Evolutionary conservation across 2,329 filamentous ascomycete species (phyloP), one percentile per base, ranked within the genome.

Genomic region (Talaromyces rugulosus): DNA sequence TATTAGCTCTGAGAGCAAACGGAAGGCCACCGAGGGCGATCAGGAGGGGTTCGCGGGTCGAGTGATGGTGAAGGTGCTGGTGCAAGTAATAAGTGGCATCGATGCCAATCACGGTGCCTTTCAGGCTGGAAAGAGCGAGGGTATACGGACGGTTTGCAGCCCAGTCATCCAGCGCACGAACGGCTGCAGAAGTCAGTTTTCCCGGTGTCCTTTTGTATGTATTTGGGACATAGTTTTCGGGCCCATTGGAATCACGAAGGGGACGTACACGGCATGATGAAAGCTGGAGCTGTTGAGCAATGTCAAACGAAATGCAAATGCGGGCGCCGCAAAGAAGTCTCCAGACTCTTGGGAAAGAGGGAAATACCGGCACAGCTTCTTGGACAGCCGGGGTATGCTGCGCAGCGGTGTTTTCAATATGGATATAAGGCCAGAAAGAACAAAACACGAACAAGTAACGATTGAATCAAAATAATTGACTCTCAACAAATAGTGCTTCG

Each of bases 31-130:
- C 95, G 55, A 98, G 85, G 27, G 95, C 95, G 60, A 92, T 87
- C 36, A 98, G 85, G 36, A 99, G 87, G 50, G 94, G 93, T 76
- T 99, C 95, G 72, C 91, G 89, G 53, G 86, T 88, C 31, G 87
- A 85, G 51, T 84, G 76, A 61, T 83, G 85, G 71, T 89, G 86
- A 70, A 96, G 86, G 67, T 96, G 85, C 63, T 88, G 87, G 74
- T 89, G 85, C 66, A 99, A 85, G 75, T 95, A 98, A 77, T 96
- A 90, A 59, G 90, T 89, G 61, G 94, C 95, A 80, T 97, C 93
- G 70, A 98, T 87, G 66, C 89, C 93, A 69, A 97, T 85, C 59
- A 88, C 85, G 63, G 86, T 86, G 73, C 88, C 89, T 72, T 89
- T 86, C 68, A 97, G 82, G 65, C 90, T 85, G 64, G 87, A 82